Conservation (phyloP, 345 rosid genomes). For the Punica granatum region DNA sequence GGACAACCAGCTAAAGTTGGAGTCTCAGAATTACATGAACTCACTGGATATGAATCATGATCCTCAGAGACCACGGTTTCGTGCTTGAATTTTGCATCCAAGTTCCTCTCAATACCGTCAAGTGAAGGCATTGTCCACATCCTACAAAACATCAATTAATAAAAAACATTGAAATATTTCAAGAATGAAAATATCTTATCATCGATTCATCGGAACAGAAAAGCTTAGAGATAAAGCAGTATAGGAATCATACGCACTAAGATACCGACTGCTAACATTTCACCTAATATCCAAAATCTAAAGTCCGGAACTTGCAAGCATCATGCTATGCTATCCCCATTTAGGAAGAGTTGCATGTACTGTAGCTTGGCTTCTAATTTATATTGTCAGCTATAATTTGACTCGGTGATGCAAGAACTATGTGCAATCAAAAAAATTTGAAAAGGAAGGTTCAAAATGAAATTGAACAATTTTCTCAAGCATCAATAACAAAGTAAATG, state of each 20-base stretch:
- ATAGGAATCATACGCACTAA: background rate
- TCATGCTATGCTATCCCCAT: background rate
- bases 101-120: background rate
- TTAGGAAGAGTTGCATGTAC: no score
- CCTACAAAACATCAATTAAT: conserved; percentile 5
- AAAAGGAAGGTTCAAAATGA: background rate
- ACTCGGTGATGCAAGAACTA: background rate
- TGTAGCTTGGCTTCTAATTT: no score
- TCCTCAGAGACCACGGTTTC: background rate
- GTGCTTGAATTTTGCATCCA: background rate
- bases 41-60: conserved; percentile 7
- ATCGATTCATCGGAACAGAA: background rate
- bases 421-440: background rate
- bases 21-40: conserved; percentile 2
- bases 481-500: background rate
- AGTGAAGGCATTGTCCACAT: conserved; percentile 9
- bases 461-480: background rate
- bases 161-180: conserved; percentile 7
- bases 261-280: background rate
- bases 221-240: background rate
- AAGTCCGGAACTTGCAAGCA: background rate
- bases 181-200: background rate
- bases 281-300: background rate
- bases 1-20: background rate
- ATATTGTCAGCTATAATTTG: no score